Conservation (phyloP, 768 basidiomycete species). For the Pleurotus ostreatus region DNA sequence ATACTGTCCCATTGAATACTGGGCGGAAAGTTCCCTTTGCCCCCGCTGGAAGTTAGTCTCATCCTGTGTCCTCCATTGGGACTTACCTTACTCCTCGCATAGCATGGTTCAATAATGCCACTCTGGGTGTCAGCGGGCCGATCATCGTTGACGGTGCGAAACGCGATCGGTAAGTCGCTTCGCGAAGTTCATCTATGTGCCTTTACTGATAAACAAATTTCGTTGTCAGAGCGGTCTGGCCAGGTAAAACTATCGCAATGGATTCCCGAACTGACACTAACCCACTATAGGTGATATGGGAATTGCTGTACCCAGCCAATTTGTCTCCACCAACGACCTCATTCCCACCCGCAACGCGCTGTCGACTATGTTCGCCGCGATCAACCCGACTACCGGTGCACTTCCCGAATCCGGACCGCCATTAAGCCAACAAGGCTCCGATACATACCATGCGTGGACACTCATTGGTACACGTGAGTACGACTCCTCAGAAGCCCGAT, state of each 20-base stretch:
- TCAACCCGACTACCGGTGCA: slow-evolving; percentile 49
- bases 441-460: slow-evolving; percentile 61
- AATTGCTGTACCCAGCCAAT: slow-evolving; percentile 56
- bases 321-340: slow-evolving; percentile 59
- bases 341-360: slow-evolving; percentile 52
- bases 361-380: slow-evolving; percentile 52
- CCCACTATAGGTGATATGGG: slow-evolving; percentile 49
- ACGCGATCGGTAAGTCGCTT: slow-evolving; percentile 40
- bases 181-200: no score
- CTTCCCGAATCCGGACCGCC: slow-evolving; percentile 52
- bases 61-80: not conserved
- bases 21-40: slow-evolving; percentile 46
- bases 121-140: slow-evolving; percentile 50
- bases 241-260: slow-evolving; percentile 27
- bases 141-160: slow-evolving; percentile 62
- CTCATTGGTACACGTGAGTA: slow-evolving; percentile 48
- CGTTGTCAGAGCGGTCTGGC: slow-evolving; percentile 49
- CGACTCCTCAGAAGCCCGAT: not conserved
- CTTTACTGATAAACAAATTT: not conserved
- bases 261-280: not conserved
- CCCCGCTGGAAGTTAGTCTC: slow-evolving; percentile 34
- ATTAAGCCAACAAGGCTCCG: slow-evolving; percentile 40
- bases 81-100: not conserved
- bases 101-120: slow-evolving; percentile 56
- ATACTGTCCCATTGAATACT: slow-evolving; percentile 46